Base-by-base conservation (phyloP, 2,329 filamentous ascomycete genomes). In the Cyphellophora europaea region DNA sequence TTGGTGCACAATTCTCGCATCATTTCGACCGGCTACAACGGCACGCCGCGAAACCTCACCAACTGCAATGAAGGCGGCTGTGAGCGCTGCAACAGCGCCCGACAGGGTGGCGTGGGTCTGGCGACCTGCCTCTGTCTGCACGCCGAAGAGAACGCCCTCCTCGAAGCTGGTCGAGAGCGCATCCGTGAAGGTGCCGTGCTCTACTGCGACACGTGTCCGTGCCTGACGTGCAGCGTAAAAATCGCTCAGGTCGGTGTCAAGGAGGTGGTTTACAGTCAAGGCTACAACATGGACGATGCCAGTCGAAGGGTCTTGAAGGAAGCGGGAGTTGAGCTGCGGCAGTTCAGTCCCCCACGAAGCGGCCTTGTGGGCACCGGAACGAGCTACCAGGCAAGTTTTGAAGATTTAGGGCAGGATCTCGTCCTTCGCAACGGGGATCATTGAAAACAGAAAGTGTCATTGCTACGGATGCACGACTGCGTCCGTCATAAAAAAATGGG, bases 141-240 rank as follows among this genome's bases (percentile, higher is more conserved):
- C 57, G 91, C 91, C 1, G 91, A 98, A 65, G 91, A 98, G 63
- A 98, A 98, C 57, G 91, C 91, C 2, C 69, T 98, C 38, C 69
- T 98, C 6, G 91, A 98, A 65, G 91, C 91, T 13, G 91, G 91
- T 1, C 71, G 91, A 49, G 91, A 96, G 59, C 72, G 91, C 38
- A 86, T 98, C 48, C 70, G 85, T 13, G 81, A 85, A 36, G 83
- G 79, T 4, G 76, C 83, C 23, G 82, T 86, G 32, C 65, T 98
- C 16, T 98, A 95, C 62, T 95, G 88, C 60, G 85, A 95, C 55
- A 95, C 88, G 48, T 98, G 91, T 59, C 91, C 91, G 3, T 98
- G 91, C 56, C 67, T 98, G 57, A 98, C 91, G 2, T 98, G 91
- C 61, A 94, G 86, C 52, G 93, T 98, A 66, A 98, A 98, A 66